These are phyloP conservation scores for Ganoderma sinense DNA, from an alignment of 1,284 basidiomycete species.

Conservation along the genomic window DNA sequence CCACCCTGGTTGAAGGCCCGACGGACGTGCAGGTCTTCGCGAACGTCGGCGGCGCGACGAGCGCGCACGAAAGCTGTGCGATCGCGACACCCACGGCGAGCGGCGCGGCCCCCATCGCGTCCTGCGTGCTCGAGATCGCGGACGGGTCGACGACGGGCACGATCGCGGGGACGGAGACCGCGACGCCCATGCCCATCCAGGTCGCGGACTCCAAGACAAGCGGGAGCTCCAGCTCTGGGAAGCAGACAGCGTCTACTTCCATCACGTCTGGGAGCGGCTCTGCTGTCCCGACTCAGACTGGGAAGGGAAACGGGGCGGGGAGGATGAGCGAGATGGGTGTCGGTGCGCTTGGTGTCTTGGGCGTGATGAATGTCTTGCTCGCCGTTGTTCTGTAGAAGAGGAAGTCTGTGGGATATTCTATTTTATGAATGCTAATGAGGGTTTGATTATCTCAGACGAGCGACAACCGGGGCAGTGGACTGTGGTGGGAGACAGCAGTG, in stretches of 20 bases:
- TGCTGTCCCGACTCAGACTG: background rate
- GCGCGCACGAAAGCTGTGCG: background rate
- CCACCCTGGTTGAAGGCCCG: slow-evolving; percentile 35
- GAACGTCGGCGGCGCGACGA: background rate
- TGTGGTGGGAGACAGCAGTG: too few species aligned
- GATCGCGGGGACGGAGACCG: background rate
- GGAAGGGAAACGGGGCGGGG: background rate
- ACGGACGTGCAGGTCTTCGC: slow-evolving; percentile 20
- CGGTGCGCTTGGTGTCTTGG: background rate
- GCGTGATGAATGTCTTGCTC: background rate
- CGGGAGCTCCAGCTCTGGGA: background rate
- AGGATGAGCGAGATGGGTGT: background rate
- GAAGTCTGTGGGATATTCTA: background rate
- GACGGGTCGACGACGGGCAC: background rate
- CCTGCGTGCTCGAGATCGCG: background rate
- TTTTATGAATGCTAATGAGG: background rate
- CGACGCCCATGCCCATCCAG: background rate
- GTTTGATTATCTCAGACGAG: too few species aligned
- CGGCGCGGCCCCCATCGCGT: background rate
- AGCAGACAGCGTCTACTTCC: too few species aligned
- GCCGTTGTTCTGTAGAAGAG: background rate
- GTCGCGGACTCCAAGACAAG: background rate
- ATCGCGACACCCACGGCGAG: background rate
- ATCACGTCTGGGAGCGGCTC: background rate
- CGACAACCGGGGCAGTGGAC: too few species aligned